A percentile compares a stretch with the other conserved stretches of the same genome.
Conservation (phyloP, 192 early-diverging fungal species). For the Chytriomyces sp. region DNA sequence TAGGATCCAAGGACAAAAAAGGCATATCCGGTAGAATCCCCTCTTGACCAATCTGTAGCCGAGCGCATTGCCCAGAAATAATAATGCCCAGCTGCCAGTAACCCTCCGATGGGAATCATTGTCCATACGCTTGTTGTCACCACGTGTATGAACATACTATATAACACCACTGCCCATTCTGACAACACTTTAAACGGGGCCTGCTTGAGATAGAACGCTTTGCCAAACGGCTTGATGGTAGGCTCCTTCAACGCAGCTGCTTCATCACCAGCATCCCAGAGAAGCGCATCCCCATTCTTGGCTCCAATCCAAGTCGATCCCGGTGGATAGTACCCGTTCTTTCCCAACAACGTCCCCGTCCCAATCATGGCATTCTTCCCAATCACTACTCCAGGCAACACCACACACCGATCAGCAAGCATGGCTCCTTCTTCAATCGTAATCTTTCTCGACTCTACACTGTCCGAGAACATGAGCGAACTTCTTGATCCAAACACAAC, state of each 20-base stretch:
- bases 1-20: background rate
- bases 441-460: constrained; percentile 36
- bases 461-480: constrained; percentile 43
- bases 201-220: constrained; percentile 47
- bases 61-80: background rate
- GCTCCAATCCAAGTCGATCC: constrained; percentile 48
- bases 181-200: constrained; percentile 42
- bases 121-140: background rate
- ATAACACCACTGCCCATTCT: background rate
- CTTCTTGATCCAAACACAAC: constrained; percentile 53
- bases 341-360: constrained; percentile 42
- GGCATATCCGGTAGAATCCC: background rate
- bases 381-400: constrained; percentile 47
- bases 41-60: background rate
- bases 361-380: constrained; percentile 48
- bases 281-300: constrained; percentile 43
- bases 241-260: background rate
- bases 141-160: background rate
- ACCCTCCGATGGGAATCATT: constrained; percentile 1
- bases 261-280: constrained; percentile 33
- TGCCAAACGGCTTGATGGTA: constrained; percentile 51
- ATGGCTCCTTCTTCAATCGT: constrained; percentile 46
- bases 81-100: background rate
- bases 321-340: constrained; percentile 34
- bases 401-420: constrained; percentile 44